Conservation (phyloP, 257 asterid species). For the Nicotiana undulata region DNA sequence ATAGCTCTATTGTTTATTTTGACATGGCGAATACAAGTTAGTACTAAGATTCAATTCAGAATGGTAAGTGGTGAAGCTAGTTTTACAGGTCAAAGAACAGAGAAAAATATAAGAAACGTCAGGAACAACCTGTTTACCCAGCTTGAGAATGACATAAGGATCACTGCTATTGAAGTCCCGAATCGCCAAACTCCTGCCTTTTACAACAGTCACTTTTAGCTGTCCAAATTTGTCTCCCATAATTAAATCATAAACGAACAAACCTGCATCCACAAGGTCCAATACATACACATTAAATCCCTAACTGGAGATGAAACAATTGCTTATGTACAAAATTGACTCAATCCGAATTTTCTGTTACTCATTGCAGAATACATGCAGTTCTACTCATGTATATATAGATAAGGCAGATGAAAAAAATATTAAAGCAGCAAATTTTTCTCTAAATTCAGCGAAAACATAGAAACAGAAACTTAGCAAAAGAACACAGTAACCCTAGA, state of each 20-base stretch:
- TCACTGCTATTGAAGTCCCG: constrained; percentile 45
- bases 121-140: constrained; percentile 31
- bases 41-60: not conserved
- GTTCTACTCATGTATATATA: too few relatives aligned
- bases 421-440: not conserved
- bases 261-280: too few relatives aligned
- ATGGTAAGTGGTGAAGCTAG: too few relatives aligned
- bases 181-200: constrained; percentile 30
- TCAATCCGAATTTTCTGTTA: too few relatives aligned
- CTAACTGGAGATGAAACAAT: too few relatives aligned
- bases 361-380: too few relatives aligned
- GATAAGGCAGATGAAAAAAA: not conserved
- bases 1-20: too few relatives aligned
- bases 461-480: not conserved
- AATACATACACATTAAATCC: too few relatives aligned
- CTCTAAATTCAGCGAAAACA: not conserved
- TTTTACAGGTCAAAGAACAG: too few relatives aligned
- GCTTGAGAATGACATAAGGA: constrained; percentile 42
- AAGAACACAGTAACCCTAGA: not conserved
- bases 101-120: not conserved
- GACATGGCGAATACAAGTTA: too few relatives aligned
- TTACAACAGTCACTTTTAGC: constrained; percentile 30
- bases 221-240: constrained; percentile 36
- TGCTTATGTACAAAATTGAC: too few relatives aligned
- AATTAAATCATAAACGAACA: too few relatives aligned